These are phyloP conservation scores for Lasiodiplodia hormozganensis DNA, from an alignment of 2,329 filamentous ascomycete genomes.

Conservation along the genomic window DNA sequence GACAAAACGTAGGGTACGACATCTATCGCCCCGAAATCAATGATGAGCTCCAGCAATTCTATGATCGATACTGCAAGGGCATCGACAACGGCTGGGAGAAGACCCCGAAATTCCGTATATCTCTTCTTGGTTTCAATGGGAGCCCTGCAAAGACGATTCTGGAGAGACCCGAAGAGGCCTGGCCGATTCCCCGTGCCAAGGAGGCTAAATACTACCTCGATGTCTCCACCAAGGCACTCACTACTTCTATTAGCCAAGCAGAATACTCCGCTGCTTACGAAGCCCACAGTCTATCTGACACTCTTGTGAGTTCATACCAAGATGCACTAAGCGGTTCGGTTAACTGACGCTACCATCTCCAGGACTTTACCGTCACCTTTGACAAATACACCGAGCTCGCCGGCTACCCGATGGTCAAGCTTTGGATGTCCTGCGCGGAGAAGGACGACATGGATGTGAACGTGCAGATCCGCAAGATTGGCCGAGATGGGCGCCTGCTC, in stretches of 20 bases:
- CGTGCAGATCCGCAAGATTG: constrained; percentile 34
- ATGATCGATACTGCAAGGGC: constrained; percentile 55
- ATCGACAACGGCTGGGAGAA: constrained; percentile 56
- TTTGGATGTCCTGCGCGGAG: constrained; percentile 14
- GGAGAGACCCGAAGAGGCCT: constrained; percentile 15
- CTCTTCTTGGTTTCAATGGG: constrained; percentile 41
- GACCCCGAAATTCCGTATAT: constrained; percentile 55
- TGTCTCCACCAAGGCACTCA: not conserved
- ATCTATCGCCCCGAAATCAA: constrained; percentile 29
- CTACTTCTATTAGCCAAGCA: not conserved
- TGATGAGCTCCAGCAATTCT: constrained; percentile 45
- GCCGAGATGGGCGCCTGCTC: not conserved
- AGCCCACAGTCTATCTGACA: constrained; percentile 7
- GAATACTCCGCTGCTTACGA: constrained; percentile 14
- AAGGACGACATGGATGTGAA: constrained; percentile 29
- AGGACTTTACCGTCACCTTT: constrained; percentile 51
- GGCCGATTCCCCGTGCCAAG: constrained; percentile 33
- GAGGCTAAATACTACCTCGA: constrained; percentile 32
- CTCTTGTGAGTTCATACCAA: not conserved
- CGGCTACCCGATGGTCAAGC: constrained; percentile 29
- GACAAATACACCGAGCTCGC: constrained; percentile 10
- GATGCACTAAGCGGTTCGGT: not conserved
- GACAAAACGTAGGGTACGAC: constrained; percentile 7
- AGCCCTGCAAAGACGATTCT: constrained; percentile 18
- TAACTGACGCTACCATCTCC: not conserved